phyloP scores from a whole-genome alignment of 1,284 basidiomycete genomes.

The Rhodotorula sp. region DNA sequence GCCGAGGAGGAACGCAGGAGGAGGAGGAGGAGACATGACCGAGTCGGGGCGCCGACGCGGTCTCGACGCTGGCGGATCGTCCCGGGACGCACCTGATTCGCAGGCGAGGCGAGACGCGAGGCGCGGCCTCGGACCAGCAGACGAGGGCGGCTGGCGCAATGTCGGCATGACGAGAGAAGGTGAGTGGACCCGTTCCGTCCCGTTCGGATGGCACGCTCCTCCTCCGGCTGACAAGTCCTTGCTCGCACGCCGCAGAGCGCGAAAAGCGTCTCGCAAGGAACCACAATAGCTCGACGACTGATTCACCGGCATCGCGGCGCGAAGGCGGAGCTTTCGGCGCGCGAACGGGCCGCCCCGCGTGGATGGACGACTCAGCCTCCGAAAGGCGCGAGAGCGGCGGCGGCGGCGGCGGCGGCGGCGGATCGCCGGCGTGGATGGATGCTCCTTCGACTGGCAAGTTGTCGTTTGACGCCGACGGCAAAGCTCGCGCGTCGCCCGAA shows the following conservation, averaged over 20 bases:
- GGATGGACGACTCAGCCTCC: constrained; percentile 35
- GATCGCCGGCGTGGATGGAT: constrained; percentile 36
- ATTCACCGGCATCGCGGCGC: neutral
- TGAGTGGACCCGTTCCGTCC: neutral
- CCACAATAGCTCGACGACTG: neutral
- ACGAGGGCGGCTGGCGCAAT: constrained; percentile 39
- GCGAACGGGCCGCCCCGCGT: constrained; percentile 23
- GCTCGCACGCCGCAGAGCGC: constrained; percentile 19
- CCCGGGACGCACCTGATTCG: neutral
- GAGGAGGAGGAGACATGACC: neutral
- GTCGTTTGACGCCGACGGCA: constrained; percentile 9
- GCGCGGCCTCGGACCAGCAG: constrained; percentile 23
- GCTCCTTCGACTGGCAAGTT: constrained; percentile 16
- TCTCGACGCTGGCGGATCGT: neutral
- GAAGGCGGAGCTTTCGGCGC: neutral
- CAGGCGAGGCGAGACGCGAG: constrained; percentile 14
- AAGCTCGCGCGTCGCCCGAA: neutral
- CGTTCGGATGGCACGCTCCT: no score
- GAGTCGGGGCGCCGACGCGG: neutral
- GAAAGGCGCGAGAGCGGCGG: neutral
- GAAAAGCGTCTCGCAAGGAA: constrained; percentile 25
- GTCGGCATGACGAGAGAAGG: constrained; percentile 32
- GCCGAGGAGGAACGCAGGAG: neutral
- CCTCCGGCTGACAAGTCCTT: no score
- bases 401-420: neutral